Evolutionary conservation across 192 early-diverging fungal species (phyloP).

Genomic region (Backusella morwellensis): DNA sequence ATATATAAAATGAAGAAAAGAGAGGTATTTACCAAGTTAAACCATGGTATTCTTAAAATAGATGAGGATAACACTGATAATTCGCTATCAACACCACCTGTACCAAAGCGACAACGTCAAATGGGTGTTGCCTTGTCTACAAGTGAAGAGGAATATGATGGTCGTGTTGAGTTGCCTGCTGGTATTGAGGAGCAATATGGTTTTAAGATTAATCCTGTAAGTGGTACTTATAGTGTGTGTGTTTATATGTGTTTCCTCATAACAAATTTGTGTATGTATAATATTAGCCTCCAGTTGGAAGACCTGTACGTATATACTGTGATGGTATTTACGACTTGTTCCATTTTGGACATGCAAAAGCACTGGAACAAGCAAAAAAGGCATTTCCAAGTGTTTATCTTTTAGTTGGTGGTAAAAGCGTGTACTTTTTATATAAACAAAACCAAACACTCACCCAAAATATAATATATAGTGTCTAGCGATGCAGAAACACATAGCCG

Average conservation of each 20-base stretch:
- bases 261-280: neutral
- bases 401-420: slow-evolving; percentile 58
- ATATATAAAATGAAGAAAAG: neutral
- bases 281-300: slow-evolving; percentile 49
- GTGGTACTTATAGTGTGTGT: neutral
- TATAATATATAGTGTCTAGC: slow-evolving; percentile 52
- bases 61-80: slow-evolving; percentile 16
- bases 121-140: neutral
- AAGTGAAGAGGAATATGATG: slow-evolving; percentile 14
- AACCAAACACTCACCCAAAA: neutral
- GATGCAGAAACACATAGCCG: slow-evolving; percentile 73
- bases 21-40: neutral
- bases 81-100: neutral
- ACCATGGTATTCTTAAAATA: neutral
- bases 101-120: slow-evolving; percentile 5
- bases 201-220: slow-evolving; percentile 19
- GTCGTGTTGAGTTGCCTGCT: neutral
- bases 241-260: neutral
- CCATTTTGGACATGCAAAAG: slow-evolving; percentile 77
- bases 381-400: slow-evolving; percentile 71
- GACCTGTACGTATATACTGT: slow-evolving; percentile 73
- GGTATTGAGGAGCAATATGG: slow-evolving; percentile 16
- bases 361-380: slow-evolving; percentile 82
- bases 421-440: neutral
- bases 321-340: slow-evolving; percentile 82